These are phyloP conservation scores for Lodderomyces beijingensis DNA, from an alignment of 1,139 yeast genomes.

Conservation along the genomic window DNA sequence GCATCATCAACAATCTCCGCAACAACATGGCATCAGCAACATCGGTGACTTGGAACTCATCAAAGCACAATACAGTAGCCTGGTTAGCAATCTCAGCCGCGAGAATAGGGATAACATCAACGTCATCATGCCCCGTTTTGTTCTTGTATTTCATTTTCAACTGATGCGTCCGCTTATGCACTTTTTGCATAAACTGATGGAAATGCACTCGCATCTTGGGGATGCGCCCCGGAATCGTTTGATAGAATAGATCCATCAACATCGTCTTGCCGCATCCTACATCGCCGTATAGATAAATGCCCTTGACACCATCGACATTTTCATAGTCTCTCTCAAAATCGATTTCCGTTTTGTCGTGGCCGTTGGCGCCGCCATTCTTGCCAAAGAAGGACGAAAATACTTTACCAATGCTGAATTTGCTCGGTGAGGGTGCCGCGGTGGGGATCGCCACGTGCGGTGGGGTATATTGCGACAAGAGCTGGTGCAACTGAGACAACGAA, in stretches of 20 bases:
- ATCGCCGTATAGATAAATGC: slow-evolving; percentile 91
- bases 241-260: slow-evolving; percentile 93
- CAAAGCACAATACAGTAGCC: slow-evolving; percentile 83
- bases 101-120: slow-evolving; percentile 79
- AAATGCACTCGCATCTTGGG: slow-evolving; percentile 82
- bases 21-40: slow-evolving; percentile 98
- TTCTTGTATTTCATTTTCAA: slow-evolving; percentile 49
- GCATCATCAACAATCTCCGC: slow-evolving; percentile 62
- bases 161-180: slow-evolving; percentile 83
- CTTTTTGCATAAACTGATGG: slow-evolving; percentile 94
- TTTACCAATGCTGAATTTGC: slow-evolving; percentile 37
- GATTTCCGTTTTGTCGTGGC: not conserved
- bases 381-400: slow-evolving; percentile 34
- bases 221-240: slow-evolving; percentile 71
- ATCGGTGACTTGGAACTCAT: slow-evolving; percentile 94
- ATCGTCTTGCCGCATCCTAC: slow-evolving; percentile 98
- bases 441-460: slow-evolving; percentile 59
- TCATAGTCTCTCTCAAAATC: slow-evolving; percentile 3
- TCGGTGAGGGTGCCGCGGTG: slow-evolving; percentile 25
- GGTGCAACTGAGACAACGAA: slow-evolving; percentile 51
- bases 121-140: slow-evolving; percentile 38
- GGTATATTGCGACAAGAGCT: slow-evolving; percentile 38
- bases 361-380: slow-evolving; percentile 7
- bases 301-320: slow-evolving; percentile 44
- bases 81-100: slow-evolving; percentile 79